Base-by-base conservation (phyloP, 345 rosid genomes). In the Sisymbrium altissimum region DNA sequence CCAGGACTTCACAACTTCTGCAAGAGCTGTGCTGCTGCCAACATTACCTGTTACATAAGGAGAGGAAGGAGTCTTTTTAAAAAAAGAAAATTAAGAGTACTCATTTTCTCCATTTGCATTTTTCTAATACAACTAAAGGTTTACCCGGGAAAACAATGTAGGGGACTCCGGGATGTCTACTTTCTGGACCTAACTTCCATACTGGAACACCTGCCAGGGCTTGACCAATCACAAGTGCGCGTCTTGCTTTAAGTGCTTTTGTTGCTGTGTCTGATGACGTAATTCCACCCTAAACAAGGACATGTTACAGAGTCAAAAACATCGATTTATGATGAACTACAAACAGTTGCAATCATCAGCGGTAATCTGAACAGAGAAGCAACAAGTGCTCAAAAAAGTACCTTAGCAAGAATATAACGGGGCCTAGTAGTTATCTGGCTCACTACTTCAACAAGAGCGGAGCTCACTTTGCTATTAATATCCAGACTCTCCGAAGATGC, bases 251-350 rank as follows among this genome's bases (percentile, higher is more conserved):
- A 36, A 91, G 83, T 73, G 98, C 97, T 86, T 91, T 89, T 72
- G 98, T 94, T 40, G 96, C 98, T n/a, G 87, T 88, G 82, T 94
- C 98, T 35, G 98, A 94, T 62, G 98, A 94, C 18, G 98, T 94
- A 54, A 91, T 94, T 73, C 98, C 98, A 68, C 98, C 98, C 97
- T 93, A 59, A 32, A 82, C 40, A 67, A 80, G 71, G 27, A 68
- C n/a, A n/a, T 70, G 33, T 35, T 57, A 50, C 44, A 66, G 50
- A 14, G 39, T 72, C 54, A 73, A 44, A 38, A 21, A 21, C 18
- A 6, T 33, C 62, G 25, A n/a, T n/a, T n/a, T 11, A 41, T 11
- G 8, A 9, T 25, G 17, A 53, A 61, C 52, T 52, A 39, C 5
- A 23, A 25, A 30, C 32, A 49, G 72, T 60, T 75, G 40, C 45